A percentile compares a stretch with the other conserved stretches of the same genome.
Evolutionary conservation across 345 rosid genomes (phyloP).

Genomic region (Acer negundo): DNA sequence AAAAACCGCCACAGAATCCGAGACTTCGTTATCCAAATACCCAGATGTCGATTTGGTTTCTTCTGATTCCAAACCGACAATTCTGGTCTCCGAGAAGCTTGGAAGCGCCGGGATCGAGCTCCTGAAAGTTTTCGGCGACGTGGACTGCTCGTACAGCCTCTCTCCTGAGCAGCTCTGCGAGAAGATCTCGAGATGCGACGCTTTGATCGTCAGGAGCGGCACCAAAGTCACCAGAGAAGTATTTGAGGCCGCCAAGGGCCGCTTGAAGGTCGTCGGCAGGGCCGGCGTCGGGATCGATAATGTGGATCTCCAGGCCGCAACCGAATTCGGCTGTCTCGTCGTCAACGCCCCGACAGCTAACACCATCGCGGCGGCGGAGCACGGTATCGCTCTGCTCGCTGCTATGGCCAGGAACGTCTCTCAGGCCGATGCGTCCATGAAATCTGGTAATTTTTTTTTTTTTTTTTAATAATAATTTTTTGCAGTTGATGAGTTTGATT

Average conservation of each 20-base stretch:
- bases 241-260: slow-evolving; percentile 72
- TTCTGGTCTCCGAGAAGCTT: slow-evolving; percentile 83
- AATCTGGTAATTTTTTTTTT: slow-evolving; percentile 62
- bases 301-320: slow-evolving; percentile 89
- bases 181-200: slow-evolving; percentile 60
- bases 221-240: slow-evolving; percentile 83
- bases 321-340: slow-evolving; percentile 76
- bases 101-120: slow-evolving; percentile 74
- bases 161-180: slow-evolving; percentile 55
- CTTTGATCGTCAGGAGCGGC: slow-evolving; percentile 84
- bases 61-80: slow-evolving; percentile 33
- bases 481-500: too few species aligned
- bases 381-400: slow-evolving; percentile 74
- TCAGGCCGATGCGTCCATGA: slow-evolving; percentile 84
- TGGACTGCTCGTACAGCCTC: slow-evolving; percentile 71
- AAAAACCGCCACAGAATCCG: slow-evolving; percentile 19
- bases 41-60: neutral
- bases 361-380: slow-evolving; percentile 85
- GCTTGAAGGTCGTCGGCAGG: slow-evolving; percentile 77
- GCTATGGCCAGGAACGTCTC: slow-evolving; percentile 80
- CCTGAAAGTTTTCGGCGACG: slow-evolving; percentile 48
- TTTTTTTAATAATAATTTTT: neutral
- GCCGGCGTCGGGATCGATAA: slow-evolving; percentile 90
- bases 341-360: slow-evolving; percentile 89
- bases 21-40: slow-evolving; percentile 1